Percentiles rank a stretch among this genome's conserved stretches.
Evolutionary conservation across 2,329 filamentous ascomycete species (phyloP).

Genomic region (Coniochaeta ligniaria): DNA sequence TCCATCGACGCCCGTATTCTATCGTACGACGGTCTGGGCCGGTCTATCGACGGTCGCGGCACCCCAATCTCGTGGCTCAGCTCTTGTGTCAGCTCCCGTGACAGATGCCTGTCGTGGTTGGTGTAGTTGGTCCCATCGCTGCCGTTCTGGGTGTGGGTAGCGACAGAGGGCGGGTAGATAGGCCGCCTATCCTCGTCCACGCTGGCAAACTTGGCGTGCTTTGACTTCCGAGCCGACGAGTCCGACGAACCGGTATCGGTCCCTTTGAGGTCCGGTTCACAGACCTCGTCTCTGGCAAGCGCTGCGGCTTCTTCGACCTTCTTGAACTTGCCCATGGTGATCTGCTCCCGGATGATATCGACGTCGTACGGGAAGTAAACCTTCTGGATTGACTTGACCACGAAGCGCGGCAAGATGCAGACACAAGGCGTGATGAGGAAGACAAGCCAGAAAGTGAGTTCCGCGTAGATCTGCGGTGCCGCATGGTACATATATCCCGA

Average conservation of each 20-base stretch:
- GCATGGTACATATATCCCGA: conserved; percentile 63
- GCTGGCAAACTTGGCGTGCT: conserved; percentile 50
- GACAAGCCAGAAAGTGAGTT: conserved; percentile 81
- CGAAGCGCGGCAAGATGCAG: conserved; percentile 81
- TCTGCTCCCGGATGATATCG: conserved; percentile 92
- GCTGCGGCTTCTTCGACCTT: conserved; percentile 39
- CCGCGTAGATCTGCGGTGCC: conserved; percentile 69
- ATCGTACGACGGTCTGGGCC: conserved; percentile 78
- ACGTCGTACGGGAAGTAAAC: conserved; percentile 89
- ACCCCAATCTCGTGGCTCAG: conserved; percentile 16
- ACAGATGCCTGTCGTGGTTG: conserved; percentile 45
- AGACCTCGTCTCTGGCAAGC: conserved; percentile 24
- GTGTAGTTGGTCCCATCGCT: conserved; percentile 94
- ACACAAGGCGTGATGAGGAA: conserved; percentile 72
- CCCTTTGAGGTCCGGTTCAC: conserved; percentile 26
- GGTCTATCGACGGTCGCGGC: conserved; percentile 52
- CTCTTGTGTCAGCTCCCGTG: conserved; percentile 41
- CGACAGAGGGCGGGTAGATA: conserved; percentile 88
- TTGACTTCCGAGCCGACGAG: conserved; percentile 46
- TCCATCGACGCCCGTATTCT: conserved; percentile 84
- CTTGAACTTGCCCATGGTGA: conserved; percentile 74
- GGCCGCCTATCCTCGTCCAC: conserved; percentile 84
- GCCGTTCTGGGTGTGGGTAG: conserved; percentile 83
- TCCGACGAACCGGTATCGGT: conserved; percentile 48
- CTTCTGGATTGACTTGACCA: conserved; percentile 83